Evolutionary conservation across 2,329 filamentous ascomycete species (phyloP).

Genomic region (Beauveria pseudobassiana): DNA sequence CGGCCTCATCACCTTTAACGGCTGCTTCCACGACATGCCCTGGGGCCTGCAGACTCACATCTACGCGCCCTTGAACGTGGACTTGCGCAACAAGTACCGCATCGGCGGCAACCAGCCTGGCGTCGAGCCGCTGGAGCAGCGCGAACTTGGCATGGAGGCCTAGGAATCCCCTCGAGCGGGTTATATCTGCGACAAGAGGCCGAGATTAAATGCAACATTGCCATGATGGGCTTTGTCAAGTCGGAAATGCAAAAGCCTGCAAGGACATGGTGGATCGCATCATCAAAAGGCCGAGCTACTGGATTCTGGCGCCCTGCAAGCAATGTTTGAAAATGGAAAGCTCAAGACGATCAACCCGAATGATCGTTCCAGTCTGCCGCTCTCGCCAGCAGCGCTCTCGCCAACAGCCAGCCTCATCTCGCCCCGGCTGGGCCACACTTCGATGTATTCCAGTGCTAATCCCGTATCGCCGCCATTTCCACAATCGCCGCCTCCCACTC

Average conservation of each 20-base stretch:
- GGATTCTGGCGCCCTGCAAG: conserved; percentile 56
- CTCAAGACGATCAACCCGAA: conserved; percentile 52
- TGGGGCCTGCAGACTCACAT: conserved; percentile 67
- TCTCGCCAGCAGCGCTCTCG: background rate
- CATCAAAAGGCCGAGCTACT: conserved; percentile 65
- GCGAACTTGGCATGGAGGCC: conserved; percentile 52
- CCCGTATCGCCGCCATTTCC: background rate
- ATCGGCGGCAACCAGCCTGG: conserved; percentile 63
- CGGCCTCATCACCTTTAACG: conserved; percentile 60
- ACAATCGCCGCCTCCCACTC: background rate
- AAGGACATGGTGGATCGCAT: conserved; percentile 61
- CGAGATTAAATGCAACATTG: conserved; percentile 62
- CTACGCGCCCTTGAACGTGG: conserved; percentile 59
- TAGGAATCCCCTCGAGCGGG: conserved; percentile 56
- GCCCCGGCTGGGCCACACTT: conserved; percentile 1
- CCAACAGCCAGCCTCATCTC: background rate
- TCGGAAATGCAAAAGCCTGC: conserved; percentile 56
- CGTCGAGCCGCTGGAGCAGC: conserved; percentile 50
- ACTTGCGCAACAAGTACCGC: conserved; percentile 61
- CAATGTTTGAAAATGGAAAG: conserved; percentile 59
- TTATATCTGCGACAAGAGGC: conserved; percentile 64
- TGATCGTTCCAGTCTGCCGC: conserved; percentile 32
- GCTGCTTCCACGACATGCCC: conserved; percentile 65
- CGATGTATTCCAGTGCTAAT: background rate
- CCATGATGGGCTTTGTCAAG: conserved; percentile 59